Conservation (phyloP, 2,329 filamentous ascomycete species). For the Chrysoporthe puriensis region DNA sequence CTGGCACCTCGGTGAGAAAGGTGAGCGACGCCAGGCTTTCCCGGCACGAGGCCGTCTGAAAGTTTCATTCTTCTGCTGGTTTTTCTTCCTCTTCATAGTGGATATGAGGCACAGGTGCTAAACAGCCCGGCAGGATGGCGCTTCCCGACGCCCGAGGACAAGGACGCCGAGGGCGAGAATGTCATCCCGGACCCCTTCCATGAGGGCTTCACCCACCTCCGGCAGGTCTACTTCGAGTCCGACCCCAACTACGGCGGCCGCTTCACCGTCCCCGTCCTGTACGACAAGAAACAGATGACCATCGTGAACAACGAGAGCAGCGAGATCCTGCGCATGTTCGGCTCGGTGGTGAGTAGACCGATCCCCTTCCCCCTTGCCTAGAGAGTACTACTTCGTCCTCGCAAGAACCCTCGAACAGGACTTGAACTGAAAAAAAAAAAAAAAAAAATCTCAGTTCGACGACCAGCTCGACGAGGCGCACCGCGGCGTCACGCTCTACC, state of each 20-base stretch:
- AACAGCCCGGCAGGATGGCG: slow-evolving; percentile 69
- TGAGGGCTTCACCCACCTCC: slow-evolving; percentile 69
- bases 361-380: too few species aligned
- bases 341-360: slow-evolving; percentile 60
- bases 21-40: slow-evolving; percentile 33
- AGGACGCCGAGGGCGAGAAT: slow-evolving; percentile 59
- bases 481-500: slow-evolving; percentile 68
- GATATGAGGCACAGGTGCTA: not conserved
- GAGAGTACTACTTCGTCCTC: too few species aligned
- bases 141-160: slow-evolving; percentile 69
- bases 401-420: too few species aligned
- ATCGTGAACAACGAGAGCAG: slow-evolving; percentile 93
- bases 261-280: slow-evolving; percentile 87
- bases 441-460: slow-evolving; percentile 62
- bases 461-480: slow-evolving; percentile 64
- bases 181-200: slow-evolving; percentile 71
- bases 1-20: slow-evolving; percentile 77
- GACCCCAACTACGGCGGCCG: slow-evolving; percentile 74
- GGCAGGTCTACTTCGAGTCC: slow-evolving; percentile 78
- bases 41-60: too few species aligned
- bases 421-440: too few species aligned
- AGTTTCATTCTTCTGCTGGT: too few species aligned
- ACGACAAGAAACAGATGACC: slow-evolving; percentile 72
- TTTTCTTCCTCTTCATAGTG: not conserved
- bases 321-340: slow-evolving; percentile 92